Base-by-base conservation (phyloP, 2,329 filamentous ascomycete species). In the Colletotrichum neosansevieriae region DNA sequence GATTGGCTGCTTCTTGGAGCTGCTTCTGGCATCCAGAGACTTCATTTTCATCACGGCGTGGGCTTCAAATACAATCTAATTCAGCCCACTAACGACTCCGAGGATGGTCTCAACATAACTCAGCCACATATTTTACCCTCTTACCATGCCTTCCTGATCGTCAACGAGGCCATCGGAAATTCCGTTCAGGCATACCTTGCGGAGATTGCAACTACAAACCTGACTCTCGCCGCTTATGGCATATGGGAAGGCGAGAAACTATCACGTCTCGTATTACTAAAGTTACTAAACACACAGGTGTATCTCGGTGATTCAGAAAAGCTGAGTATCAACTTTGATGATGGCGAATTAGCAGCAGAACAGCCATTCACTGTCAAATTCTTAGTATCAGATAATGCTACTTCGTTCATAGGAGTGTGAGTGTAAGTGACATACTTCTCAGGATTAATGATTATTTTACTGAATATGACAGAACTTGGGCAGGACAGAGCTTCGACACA, bases 1-100 rank as follows among this genome's bases (percentile, higher is more conserved):
- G 58, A 61, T 10, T 61, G 47, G 58, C 36, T 61, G 21, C 38
- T 61, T 38, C 58, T 44, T 19, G 58, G 58, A 3, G 47, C 47
- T 2, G 53, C 58, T 3, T 32, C 36, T 15, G 47, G 47, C 1
- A 53, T 53, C 4, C 58, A 44, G 13, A 44, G 58, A 6, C 58
- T 53, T 44, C 47, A 61, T 4, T 61, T 53, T 17, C 58, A 61
- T 34, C 58, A 53, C 21, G 47, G 58, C 3, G 58, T 53, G 9
- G 47, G 58, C 10, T 61, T 34, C 11, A 53, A 34, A 38, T 61
- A 61, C 19, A 61, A 53, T 47, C 9, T 19, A 6, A 51, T 60
- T 10, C 58, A 60, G 34, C 58, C 58, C 12, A 60, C 58, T n/a
- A 19, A 32, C 4, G 21, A 51, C 13, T 60, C 58, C 11, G 58